Evolutionary conservation across 805 yeast genomes (phyloP).

Genomic region (Saturnispora besseyi): DNA sequence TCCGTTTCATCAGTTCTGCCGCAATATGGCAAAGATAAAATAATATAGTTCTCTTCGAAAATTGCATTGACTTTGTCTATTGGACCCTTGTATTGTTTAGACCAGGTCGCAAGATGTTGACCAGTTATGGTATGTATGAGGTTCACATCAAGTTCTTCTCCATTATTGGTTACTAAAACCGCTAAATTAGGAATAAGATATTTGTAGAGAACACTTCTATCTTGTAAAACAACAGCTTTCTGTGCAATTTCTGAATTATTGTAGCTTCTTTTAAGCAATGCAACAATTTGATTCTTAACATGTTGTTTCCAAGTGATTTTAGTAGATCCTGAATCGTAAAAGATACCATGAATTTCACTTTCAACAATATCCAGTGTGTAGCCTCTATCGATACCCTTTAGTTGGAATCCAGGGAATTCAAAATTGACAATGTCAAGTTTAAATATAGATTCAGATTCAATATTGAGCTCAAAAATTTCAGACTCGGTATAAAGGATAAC

Average conservation of each 20-base stretch:
- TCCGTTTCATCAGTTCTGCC: conserved; percentile 38
- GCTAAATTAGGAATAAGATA: conserved; percentile 68
- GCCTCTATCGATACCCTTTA: conserved; percentile 13
- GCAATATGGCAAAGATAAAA: conserved; percentile 52
- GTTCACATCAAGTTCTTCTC: conserved; percentile 27
- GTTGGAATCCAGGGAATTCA: conserved; percentile 5
- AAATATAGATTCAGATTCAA: neutral
- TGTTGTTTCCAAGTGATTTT: conserved; percentile 17
- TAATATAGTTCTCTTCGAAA: conserved; percentile 78
- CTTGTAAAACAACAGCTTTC: conserved; percentile 59
- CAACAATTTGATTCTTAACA: conserved; percentile 25
- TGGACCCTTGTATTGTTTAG: conserved; percentile 14
- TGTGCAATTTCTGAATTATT: conserved; percentile 39
- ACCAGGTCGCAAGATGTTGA: conserved; percentile 35
- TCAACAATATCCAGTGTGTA: conserved; percentile 10
- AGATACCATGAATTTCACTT: conserved; percentile 13
- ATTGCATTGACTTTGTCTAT: conserved; percentile 34
- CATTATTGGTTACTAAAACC: conserved; percentile 12
- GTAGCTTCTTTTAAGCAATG: conserved; percentile 32
- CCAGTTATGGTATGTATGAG: conserved; percentile 69
- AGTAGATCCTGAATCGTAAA: conserved; percentile 1
- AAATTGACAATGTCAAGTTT: conserved; percentile 2
- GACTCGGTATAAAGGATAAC: conserved; percentile 1
- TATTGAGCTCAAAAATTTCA: neutral
- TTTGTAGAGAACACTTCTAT: conserved; percentile 72